Evolutionary conservation across 2,329 filamentous ascomycete genomes (phyloP).

Genomic region (Pseudogymnoascus sp.): DNA sequence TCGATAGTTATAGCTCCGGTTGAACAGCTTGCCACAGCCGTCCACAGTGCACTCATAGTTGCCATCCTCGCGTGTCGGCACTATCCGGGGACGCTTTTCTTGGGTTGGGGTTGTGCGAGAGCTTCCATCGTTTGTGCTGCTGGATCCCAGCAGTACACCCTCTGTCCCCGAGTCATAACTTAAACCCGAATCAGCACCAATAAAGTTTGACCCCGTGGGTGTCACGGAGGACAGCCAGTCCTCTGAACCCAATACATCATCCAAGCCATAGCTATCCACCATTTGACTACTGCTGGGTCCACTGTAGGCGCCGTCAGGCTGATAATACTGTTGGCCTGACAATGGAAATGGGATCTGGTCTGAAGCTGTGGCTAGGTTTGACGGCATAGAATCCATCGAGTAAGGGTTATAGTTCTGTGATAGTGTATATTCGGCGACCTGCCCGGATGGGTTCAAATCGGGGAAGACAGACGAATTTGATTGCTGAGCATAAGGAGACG

Average conservation of each 20-base stretch:
- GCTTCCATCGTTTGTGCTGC: neutral
- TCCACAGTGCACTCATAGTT: slow-evolving; percentile 46
- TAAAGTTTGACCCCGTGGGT: neutral
- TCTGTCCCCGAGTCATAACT: neutral
- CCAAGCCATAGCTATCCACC: neutral
- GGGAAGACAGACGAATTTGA: neutral
- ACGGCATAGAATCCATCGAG: neutral
- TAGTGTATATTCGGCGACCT: neutral
- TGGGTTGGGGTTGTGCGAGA: neutral
- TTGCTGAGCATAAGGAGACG: neutral
- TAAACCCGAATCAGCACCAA: neutral
- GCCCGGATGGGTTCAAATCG: neutral
- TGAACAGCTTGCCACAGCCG: slow-evolving; percentile 70
- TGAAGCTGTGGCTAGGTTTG: neutral
- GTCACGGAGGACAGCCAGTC: neutral
- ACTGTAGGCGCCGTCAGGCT: neutral
- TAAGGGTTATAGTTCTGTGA: neutral
- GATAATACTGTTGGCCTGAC: neutral
- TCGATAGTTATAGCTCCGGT: slow-evolving; percentile 77
- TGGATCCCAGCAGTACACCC: neutral
- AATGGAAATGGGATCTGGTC: neutral
- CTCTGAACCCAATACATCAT: neutral
- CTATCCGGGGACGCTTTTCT: neutral
- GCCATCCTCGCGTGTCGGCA: neutral
- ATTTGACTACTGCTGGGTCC: neutral